Base-by-base conservation (phyloP, 163 green algal species). In the Chlamydomonas reinhardtii region DNA sequence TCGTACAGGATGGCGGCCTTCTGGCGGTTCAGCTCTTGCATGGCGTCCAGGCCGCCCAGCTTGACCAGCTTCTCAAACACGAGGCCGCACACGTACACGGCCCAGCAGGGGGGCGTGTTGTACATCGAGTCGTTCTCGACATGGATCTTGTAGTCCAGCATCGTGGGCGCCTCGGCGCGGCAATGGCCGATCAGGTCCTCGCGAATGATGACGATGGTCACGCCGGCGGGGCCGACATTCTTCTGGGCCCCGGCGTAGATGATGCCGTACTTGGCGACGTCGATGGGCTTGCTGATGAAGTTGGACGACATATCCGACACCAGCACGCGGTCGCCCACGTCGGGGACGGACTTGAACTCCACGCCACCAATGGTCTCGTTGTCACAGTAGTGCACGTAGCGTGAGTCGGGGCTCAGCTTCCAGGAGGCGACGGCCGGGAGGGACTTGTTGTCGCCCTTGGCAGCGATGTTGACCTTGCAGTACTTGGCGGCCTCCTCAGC, bases 231-330 rank as follows among this genome's bases (percentile, higher is more conserved):
- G 64, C 97, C 97, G 61, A 99, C 94, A 90, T 99, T 99, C 96
- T 99, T 99, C 95, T 99, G 98, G 2, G 97, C 98, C 59, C 98
- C 98, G 29, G 97, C 98, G 89, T 99, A 99, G 89, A 99, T 99
- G 48, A 99, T 83, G 89, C 95, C 98, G 84, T 97, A 99, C 92
- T 99, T 99, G 88, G 84, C 90, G 72, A 99, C 98, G 88, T 99
- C 98, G 68, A 99, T 93, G 20, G 96, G 97, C 94, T 99, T 99
- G 81, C 92, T 97, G 84, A 97, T 95, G 91, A 99, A 99, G 94
- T 99, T 99, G 86, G 95, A 99, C 66, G 95, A 98, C 96, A 99
- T 99, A 93, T 99, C 98, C 16, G 96, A 95, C 6, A 99, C 93
- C 62, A 99, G 94, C 0, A 91, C 62, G 54, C 94, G 31, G 69